These are phyloP conservation scores for Dryas alaskensis DNA, from an alignment of 306 rosid genomes.

Conservation along the genomic window DNA sequence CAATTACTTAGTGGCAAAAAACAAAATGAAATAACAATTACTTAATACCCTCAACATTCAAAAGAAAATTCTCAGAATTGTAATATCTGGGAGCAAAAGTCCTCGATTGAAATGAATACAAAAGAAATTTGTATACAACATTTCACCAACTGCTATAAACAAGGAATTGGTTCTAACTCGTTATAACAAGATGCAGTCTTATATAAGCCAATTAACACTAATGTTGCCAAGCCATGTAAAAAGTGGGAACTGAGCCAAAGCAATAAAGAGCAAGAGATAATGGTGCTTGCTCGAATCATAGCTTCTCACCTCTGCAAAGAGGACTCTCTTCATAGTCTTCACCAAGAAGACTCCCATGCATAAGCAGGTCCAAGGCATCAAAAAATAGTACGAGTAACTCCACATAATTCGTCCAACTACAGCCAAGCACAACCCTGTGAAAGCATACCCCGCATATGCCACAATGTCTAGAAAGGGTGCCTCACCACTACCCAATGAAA, in stretches of 20 bases:
- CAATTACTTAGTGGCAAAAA: neutral
- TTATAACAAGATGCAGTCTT: slow-evolving; percentile 20
- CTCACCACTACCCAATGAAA: slow-evolving; percentile 82
- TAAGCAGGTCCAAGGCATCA: slow-evolving; percentile 88
- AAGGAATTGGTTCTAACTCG: neutral
- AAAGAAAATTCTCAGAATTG: neutral
- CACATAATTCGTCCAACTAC: slow-evolving; percentile 62
- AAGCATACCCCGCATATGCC: slow-evolving; percentile 81
- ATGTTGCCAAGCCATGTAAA: slow-evolving; percentile 93
- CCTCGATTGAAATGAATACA: neutral
- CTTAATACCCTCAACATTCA: neutral
- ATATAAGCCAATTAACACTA: slow-evolving; percentile 85
- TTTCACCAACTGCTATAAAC: slow-evolving; percentile 17
- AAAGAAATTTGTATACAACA: slow-evolving; percentile 18
- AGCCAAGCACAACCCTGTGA: slow-evolving; percentile 82
- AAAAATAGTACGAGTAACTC: slow-evolving; percentile 69
- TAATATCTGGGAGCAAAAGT: slow-evolving; percentile 10
- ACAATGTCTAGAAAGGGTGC: slow-evolving; percentile 80
- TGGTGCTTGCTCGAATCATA: slow-evolving; percentile 89
- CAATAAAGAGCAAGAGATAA: slow-evolving; percentile 87
- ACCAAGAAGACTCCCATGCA: slow-evolving; percentile 96
- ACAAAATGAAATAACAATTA: neutral
- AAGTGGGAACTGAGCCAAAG: slow-evolving; percentile 86
- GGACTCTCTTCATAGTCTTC: slow-evolving; percentile 93
- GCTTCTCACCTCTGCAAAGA: slow-evolving; percentile 85